A percentile compares a stretch with the other conserved stretches of the same genome.
phyloP scores from a whole-genome alignment of 2,329 filamentous ascomycete genomes.

The Sclerotinia nivalis region DNA sequence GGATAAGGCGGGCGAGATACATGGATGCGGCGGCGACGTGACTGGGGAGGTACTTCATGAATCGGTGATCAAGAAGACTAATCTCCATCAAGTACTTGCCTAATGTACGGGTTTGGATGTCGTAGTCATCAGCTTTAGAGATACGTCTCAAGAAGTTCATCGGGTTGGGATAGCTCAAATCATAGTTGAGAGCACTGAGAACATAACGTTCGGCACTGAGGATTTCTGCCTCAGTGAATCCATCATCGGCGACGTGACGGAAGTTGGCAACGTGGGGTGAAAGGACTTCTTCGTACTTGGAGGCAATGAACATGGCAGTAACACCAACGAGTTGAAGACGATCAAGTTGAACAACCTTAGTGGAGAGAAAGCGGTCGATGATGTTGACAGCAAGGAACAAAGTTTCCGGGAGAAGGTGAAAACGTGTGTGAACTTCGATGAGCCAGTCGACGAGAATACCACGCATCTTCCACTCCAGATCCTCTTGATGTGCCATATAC shows the following conservation, averaged over 20 bases:
- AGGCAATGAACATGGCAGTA: constrained; percentile 98
- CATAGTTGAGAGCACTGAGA: constrained; percentile 87
- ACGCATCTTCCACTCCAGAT: constrained; percentile 98
- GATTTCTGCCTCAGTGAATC: constrained; percentile 93
- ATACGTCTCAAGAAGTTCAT: constrained; percentile 99
- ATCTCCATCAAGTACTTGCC: constrained; percentile 99
- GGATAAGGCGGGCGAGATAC: constrained; percentile 88
- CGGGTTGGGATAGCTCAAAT: constrained; percentile 97
- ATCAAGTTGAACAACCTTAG: constrained; percentile 93
- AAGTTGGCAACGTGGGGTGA: constrained; percentile 98
- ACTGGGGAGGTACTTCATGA: constrained; percentile 86
- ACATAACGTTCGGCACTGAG: constrained; percentile 96
- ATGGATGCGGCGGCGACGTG: constrained; percentile 90
- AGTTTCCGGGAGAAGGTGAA: constrained; percentile 92
- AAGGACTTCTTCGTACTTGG: constrained; percentile 97
- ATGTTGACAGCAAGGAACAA: constrained; percentile 97
- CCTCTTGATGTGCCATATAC: constrained; percentile 93
- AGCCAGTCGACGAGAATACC: constrained; percentile 98
- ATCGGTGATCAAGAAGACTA: constrained; percentile 89
- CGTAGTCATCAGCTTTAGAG: constrained; percentile 98
- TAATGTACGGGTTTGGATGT: constrained; percentile 94
- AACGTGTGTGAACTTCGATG: constrained; percentile 96
- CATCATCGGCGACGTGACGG: constrained; percentile 93
- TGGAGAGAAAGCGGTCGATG: constrained; percentile 94
- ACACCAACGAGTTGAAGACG: constrained; percentile 95